These are phyloP conservation scores for Ophiocordyceps camponoti-floridani DNA, from an alignment of 2,329 filamentous ascomycete genomes.

Conservation along the genomic window DNA sequence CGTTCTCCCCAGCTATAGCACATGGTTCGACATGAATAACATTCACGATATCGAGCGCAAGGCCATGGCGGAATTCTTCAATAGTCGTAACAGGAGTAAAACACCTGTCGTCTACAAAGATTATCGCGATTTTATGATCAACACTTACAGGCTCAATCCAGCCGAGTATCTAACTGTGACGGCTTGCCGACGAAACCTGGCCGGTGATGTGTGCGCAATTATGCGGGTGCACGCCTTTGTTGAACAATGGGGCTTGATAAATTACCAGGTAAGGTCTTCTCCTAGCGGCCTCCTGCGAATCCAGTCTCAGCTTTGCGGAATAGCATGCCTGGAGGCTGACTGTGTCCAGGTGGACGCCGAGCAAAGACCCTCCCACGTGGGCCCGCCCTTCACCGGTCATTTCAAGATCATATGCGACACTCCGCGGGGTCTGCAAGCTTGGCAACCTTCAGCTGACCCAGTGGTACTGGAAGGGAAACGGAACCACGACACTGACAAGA, in stretches of 20 bases:
- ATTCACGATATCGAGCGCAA: constrained; percentile 88
- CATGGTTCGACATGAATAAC: constrained; percentile 96
- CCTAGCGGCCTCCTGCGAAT: no score
- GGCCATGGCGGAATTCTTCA: constrained; percentile 94
- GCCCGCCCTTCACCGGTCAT: constrained; percentile 91
- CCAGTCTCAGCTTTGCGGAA: no score
- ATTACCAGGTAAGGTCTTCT: constrained; percentile 67
- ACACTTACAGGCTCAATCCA: constrained; percentile 92
- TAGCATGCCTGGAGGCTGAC: not conserved
- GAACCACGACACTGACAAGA: constrained; percentile 51
- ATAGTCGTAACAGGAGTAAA: constrained; percentile 94
- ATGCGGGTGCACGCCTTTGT: constrained; percentile 98
- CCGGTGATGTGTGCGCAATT: constrained; percentile 94
- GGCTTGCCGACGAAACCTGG: constrained; percentile 83
- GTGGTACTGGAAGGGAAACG: constrained; percentile 43
- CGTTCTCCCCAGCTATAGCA: constrained; percentile 91
- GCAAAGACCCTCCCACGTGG: constrained; percentile 84
- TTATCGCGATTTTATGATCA: constrained; percentile 99
- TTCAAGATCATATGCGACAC: constrained; percentile 95
- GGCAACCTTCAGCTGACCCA: constrained; percentile 75
- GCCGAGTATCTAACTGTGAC: constrained; percentile 94
- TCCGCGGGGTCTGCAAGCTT: constrained; percentile 81
- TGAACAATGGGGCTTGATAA: constrained; percentile 97
- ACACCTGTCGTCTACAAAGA: constrained; percentile 95
- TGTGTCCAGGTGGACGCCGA: constrained; percentile 72